These are phyloP conservation scores for Nigrograna mackinnonii DNA, from an alignment of 2,329 filamentous ascomycete species.

Conservation along the genomic window DNA sequence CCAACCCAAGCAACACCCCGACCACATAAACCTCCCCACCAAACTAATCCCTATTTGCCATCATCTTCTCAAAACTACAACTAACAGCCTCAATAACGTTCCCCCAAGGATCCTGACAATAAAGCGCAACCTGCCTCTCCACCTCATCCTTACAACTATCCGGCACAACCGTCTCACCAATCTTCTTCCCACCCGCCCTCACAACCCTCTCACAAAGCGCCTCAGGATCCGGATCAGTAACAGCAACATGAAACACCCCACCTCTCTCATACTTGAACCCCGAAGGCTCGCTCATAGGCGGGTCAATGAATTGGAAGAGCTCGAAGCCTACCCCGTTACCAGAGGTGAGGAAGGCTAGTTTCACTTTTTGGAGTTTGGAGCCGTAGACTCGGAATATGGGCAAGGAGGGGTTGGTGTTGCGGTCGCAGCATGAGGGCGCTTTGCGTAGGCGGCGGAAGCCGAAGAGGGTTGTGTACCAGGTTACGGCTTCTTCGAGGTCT, in stretches of 20 bases:
- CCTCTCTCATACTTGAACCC: conserved; percentile 24
- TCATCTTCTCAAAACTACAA: conserved; percentile 23
- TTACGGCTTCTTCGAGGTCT: conserved; percentile 15
- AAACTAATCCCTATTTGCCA: conserved; percentile 15
- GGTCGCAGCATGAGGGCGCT: conserved; percentile 4
- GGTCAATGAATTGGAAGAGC: conserved; percentile 39
- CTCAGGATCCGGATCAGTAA: conserved; percentile 33
- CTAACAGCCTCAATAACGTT: conserved; percentile 25
- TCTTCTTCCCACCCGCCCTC: conserved; percentile 21
- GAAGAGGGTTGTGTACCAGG: conserved; percentile 24
- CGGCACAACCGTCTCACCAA: conserved; percentile 23
- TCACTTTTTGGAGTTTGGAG: conserved; percentile 27
- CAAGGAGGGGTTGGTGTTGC: conserved; percentile 10
- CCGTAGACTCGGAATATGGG: conserved; percentile 37
- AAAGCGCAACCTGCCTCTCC: conserved; percentile 15
- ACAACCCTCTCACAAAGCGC: conserved; percentile 23
- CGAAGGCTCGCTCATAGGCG: conserved; percentile 9
- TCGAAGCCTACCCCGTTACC: conserved; percentile 39
- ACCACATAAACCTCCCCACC: neutral
- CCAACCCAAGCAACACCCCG: neutral
- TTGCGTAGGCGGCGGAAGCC: conserved; percentile 18
- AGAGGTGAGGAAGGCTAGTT: conserved; percentile 29
- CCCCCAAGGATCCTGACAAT: conserved; percentile 22
- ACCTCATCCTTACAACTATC: conserved; percentile 8
- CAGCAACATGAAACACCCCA: conserved; percentile 38